Conservation (phyloP, 148 eudicot species). For the Pharnaceum exiguum region DNA sequence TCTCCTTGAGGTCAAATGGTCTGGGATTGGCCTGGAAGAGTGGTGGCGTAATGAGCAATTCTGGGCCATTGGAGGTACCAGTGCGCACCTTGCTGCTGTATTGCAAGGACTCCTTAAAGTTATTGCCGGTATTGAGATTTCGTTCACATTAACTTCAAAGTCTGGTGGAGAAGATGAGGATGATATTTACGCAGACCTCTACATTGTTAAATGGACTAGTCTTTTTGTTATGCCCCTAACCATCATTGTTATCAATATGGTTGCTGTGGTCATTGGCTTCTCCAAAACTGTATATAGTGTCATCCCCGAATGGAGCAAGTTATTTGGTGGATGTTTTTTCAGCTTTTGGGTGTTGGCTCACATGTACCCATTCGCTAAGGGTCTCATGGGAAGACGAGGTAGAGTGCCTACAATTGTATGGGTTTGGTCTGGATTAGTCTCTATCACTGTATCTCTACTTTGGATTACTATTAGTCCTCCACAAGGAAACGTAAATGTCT, state of each 20-base stretch:
- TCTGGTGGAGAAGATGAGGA: constrained; percentile 76
- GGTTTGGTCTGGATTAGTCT: constrained; percentile 74
- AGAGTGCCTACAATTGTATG: constrained; percentile 72
- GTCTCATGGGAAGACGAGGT: constrained; percentile 83
- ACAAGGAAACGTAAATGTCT: constrained; percentile 12
- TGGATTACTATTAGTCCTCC: constrained; percentile 73
- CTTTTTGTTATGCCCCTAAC: constrained; percentile 67
- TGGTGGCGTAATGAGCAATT: constrained; percentile 94
- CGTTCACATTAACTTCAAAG: constrained; percentile 75
- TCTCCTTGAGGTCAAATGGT: constrained; percentile 88
- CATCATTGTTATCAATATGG: constrained; percentile 53
- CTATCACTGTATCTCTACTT: constrained; percentile 67
- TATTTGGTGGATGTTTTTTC: constrained; percentile 68
- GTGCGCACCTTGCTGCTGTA: constrained; percentile 85
- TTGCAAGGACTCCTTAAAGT: constrained; percentile 80
- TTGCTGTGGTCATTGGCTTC: constrained; percentile 49
- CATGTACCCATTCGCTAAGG: constrained; percentile 85
- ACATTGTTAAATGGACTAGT: constrained; percentile 68
- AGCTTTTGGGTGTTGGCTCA: constrained; percentile 81
- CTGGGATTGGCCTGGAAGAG: constrained; percentile 80
- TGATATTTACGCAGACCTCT: constrained; percentile 69
- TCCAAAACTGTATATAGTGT: constrained; percentile 69
- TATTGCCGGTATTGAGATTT: constrained; percentile 73
- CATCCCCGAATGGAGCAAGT: constrained; percentile 76
- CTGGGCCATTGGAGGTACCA: constrained; percentile 85